Base-by-base conservation (phyloP, 2,329 filamentous ascomycete species). In the Fusarium tricinctum region DNA sequence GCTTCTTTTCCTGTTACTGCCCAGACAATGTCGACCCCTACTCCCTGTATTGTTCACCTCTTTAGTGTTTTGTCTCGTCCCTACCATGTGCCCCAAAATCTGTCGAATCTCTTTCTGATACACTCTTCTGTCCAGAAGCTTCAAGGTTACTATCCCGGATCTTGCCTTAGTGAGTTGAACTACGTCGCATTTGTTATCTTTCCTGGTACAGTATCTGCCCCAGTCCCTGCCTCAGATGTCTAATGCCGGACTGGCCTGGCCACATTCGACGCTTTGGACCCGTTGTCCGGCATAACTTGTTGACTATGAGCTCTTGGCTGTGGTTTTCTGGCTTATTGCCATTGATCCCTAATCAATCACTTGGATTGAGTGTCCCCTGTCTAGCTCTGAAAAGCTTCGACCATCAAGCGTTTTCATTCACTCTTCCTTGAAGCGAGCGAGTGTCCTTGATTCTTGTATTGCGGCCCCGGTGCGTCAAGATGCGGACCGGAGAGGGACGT, bases 51-150 rank as follows among this genome's bases (percentile, higher is more conserved):
- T 19, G 44, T 59, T 55, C 58, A 51, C 48, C 38, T 35, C 42
- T 54, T 59, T 49, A 60, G 48, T 52, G 57, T 39, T 53, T 63
- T 47, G 44, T 50, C 40, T 54, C 44, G 28, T 66, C 53, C 47
- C 33, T 54, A 30, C 12, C 28, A 30, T 30, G 28, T 30, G 28
- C 5, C 28, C 40, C 53, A 53, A 47, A 69, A 72, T 69, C 68
- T 70, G 70, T 72, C 71, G 67, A 68, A 72, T 80, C 78, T 80
- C 76, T 78, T 69, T 79, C 79, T 81, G 80, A 81, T 80, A 81
- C 80, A 80, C 78, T 77, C 79, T 71, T 74, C 52, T 61, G 53
- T 65, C 51, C 58, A 53, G 54, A 53, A 60, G 43, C 45, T 69
- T 58, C 48, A 69, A 58, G 50, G 65, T 57, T 58, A 38, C 56